phyloP scores from a whole-genome alignment of 1,139 yeast genomes.

The Lipomyces yarrowii region DNA sequence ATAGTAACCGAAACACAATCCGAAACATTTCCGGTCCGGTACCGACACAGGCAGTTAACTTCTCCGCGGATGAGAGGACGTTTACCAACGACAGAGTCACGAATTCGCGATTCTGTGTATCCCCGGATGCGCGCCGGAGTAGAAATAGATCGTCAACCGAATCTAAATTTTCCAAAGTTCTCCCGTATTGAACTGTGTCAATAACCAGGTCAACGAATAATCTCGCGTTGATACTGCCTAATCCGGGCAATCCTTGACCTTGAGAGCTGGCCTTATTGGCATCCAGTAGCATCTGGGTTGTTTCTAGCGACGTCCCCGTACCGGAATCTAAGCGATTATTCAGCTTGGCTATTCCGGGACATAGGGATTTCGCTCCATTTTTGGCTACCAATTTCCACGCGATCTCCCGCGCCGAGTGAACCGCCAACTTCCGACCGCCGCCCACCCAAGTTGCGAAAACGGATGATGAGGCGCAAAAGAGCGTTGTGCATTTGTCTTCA shows the following conservation, averaged over 20 bases:
- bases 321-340: not conserved
- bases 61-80: constrained; percentile 8
- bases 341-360: not conserved
- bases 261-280: not conserved
- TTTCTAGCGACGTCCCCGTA: not conserved
- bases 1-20: constrained; percentile 2
- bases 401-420: constrained; percentile 10
- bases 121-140: constrained; percentile 10
- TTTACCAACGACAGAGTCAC: constrained; percentile 10
- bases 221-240: not conserved
- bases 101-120: constrained; percentile 9
- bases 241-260: not conserved
- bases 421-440: not conserved
- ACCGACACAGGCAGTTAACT: not conserved
- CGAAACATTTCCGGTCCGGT: constrained; percentile 13
- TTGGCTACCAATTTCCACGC: constrained; percentile 21
- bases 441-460: constrained; percentile 10
- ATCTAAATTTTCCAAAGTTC: not conserved
- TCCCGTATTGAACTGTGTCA: constrained; percentile 6
- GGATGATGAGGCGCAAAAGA: constrained; percentile 23
- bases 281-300: not conserved
- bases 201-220: not conserved
- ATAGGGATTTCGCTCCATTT: constrained; percentile 6
- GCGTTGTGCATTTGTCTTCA: constrained; percentile 1
- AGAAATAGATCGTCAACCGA: constrained; percentile 19